Evolutionary conservation across 495 filamentous ascomycete species (phyloP).

Genomic region (Penicillium longicatenatum): DNA sequence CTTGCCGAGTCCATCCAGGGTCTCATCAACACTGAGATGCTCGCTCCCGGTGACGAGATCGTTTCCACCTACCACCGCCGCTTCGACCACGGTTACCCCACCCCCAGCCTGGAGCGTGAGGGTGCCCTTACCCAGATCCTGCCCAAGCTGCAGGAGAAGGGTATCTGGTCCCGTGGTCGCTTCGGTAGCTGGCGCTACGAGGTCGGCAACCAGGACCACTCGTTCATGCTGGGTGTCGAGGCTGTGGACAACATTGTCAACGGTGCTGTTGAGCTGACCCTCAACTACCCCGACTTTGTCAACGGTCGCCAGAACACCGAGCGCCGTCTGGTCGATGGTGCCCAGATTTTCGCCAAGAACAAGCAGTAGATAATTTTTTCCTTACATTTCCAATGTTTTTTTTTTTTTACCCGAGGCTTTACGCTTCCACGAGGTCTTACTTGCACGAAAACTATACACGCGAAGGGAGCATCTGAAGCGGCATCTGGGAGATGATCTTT

Average conservation of each 20-base stretch:
- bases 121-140: constrained; percentile 90
- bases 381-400: constrained; percentile 8
- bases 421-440: constrained; percentile 29
- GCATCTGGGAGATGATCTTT: constrained; percentile 35
- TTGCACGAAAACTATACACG: constrained; percentile 26
- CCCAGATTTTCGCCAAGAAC: constrained; percentile 61
- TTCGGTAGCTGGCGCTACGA: constrained; percentile 99
- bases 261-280: constrained; percentile 90
- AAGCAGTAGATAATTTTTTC: constrained; percentile 38
- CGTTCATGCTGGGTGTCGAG: constrained; percentile 98
- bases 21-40: constrained; percentile 95
- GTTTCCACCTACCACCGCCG: constrained; percentile 97
- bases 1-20: constrained; percentile 91
- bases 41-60: constrained; percentile 87
- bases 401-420: constrained; percentile 17
- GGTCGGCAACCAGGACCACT: constrained; percentile 96
- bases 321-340: constrained; percentile 80
- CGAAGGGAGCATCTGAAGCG: constrained; percentile 35
- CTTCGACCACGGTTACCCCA: constrained; percentile 99
- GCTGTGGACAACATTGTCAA: constrained; percentile 94
- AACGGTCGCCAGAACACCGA: constrained; percentile 88
- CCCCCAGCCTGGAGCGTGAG: constrained; percentile 91
- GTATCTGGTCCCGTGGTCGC: constrained; percentile 93
- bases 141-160: constrained; percentile 84
- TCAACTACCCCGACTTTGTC: constrained; percentile 99